Base-by-base conservation (phyloP, 2,329 filamentous ascomycete genomes). In the Claviceps purpurea region DNA sequence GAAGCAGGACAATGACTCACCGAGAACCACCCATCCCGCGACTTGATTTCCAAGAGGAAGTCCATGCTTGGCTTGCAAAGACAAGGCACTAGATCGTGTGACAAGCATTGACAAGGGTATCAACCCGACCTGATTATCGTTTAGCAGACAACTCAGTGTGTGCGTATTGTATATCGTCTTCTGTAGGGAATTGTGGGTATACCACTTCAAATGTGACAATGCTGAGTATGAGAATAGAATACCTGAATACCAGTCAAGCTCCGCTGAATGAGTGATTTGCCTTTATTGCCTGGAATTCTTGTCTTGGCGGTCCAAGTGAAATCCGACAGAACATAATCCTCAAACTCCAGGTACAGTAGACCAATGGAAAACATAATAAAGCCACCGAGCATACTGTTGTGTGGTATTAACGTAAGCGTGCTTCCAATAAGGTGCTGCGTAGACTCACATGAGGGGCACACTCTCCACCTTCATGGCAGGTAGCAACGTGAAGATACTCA, bases 401-500 rank as follows among this genome's bases (percentile, higher is more conserved):
- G 22, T 22, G 16, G 20, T n/a, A 22, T 7, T 38, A 16, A 22
- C 30, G 14, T 18, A 4, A 26, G n/a, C 4, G 14, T 30, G 37
- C 37, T 49, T 50, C 34, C 39, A 22, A n/a, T 20, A 18, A 34
- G 1, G 30, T 20, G 14, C 2, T 16, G 20, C 30, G 2, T 3
- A 14, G 26, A 70, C 78, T 64, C 72, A 90, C 84, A 95, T 89
- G 26, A 88, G 73, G 52, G 73, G 75, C 4, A 89, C 65, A 59
- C 85, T 80, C 64, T 98, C 94, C 1, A 81, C 72, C 67, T 97
- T 98, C 67, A 87, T 84, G 2, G 88, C 93, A 1, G 88, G 86
- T 1, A 98, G 73, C 14, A 97, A 69, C 0, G 93, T 98, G 62
- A 98, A 98, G 2, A 79, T 77, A 64, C 91, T 93, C 89, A 97